These are phyloP conservation scores for Dactylellina drechsleri DNA, from an alignment of 2,329 filamentous ascomycete genomes.

Conservation along the genomic window DNA sequence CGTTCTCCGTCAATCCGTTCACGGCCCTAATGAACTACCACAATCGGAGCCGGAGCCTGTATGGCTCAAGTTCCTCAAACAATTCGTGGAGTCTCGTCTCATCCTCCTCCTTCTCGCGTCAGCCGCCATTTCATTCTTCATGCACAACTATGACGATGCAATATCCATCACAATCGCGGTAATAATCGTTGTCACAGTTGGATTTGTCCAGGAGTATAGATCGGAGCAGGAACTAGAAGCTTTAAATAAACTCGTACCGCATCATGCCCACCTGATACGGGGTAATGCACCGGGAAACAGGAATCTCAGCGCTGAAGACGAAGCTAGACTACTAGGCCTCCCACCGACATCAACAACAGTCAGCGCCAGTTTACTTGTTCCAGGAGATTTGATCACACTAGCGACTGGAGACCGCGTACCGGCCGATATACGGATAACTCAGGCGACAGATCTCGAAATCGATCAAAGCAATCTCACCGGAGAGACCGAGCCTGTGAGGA, in stretches of 20 bases:
- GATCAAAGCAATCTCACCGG: constrained; percentile 97
- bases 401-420: constrained; percentile 96
- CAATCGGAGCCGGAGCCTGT: constrained; percentile 92
- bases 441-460: constrained; percentile 87
- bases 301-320: constrained; percentile 55
- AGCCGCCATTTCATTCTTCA: constrained; percentile 84
- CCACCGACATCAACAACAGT: constrained; percentile 78
- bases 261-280: constrained; percentile 93
- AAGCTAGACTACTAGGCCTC: constrained; percentile 38
- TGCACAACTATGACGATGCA: constrained; percentile 94
- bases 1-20: constrained; percentile 77
- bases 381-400: constrained; percentile 91
- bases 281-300: constrained; percentile 64
- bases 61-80: constrained; percentile 93
- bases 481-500: constrained; percentile 90
- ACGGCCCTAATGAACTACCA: constrained; percentile 93
- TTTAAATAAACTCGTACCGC: constrained; percentile 89
- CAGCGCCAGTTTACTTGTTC: constrained; percentile 85
- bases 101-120: constrained; percentile 92
- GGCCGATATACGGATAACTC: constrained; percentile 92
- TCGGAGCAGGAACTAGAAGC: constrained; percentile 98
- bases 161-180: constrained; percentile 95
- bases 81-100: constrained; percentile 89
- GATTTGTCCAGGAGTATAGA: constrained; percentile 95
- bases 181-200: constrained; percentile 94